Conservation (phyloP, 75 land plant genomes). For the Ceratopteris richardii region DNA sequence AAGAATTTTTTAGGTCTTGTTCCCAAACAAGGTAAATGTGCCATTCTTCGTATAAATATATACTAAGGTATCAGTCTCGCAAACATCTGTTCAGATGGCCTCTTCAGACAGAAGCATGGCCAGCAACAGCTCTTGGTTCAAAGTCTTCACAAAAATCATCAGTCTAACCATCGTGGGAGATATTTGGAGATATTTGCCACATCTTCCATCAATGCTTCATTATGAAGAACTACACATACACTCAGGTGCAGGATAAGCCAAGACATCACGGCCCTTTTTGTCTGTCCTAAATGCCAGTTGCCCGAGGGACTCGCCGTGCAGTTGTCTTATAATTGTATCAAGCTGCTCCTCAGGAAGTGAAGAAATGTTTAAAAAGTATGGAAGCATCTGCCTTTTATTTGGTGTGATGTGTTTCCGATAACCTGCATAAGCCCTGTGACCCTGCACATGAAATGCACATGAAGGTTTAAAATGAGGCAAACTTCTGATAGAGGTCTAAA, state of each 20-base stretch:
- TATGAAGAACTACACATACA: conserved; percentile 95
- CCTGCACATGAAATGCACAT: conserved; percentile 25
- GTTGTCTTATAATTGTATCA: conserved; percentile 33
- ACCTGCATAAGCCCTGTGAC: conserved; percentile 67
- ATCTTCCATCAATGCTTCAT: too few species aligned
- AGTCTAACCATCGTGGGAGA: too few species aligned
- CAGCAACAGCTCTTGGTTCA: too few species aligned
- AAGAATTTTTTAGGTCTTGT: too few species aligned
- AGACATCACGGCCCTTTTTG: conserved; percentile 50
- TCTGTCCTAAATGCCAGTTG: conserved; percentile 47
- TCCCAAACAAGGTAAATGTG: too few species aligned
- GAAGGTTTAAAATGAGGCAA: neutral
- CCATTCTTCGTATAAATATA: too few species aligned
- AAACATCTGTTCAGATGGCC: too few species aligned
- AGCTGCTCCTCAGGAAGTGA: conserved; percentile 23
- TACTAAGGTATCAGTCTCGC: too few species aligned
- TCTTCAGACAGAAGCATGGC: too few species aligned
- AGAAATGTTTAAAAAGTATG: conserved; percentile 39
- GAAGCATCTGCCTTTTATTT: conserved; percentile 62
- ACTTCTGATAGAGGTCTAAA: neutral
- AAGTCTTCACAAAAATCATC: too few species aligned
- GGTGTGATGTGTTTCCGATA: conserved; percentile 67
- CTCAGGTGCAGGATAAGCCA: conserved; percentile 68
- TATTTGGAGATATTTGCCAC: too few species aligned
- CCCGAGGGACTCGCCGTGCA: conserved; percentile 43